These are phyloP conservation scores for Aspergillus olivimuriae DNA, from an alignment of 495 filamentous ascomycete genomes.

Conservation along the genomic window DNA sequence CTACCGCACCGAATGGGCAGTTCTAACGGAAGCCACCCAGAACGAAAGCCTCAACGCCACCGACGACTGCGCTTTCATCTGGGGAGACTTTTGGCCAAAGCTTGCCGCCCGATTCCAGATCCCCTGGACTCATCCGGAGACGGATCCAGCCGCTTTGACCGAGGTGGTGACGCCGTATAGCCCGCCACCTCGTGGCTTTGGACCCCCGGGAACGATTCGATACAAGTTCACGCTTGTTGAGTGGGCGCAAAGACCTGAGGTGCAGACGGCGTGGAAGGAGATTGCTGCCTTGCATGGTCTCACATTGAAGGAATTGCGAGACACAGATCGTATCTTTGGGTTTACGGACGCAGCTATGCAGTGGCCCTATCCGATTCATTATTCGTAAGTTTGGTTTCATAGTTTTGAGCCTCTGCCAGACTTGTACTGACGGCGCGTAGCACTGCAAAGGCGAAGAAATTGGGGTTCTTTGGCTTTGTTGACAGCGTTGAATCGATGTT, in stretches of 20 bases:
- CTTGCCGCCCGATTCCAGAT: constrained; percentile 39
- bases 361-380: background rate
- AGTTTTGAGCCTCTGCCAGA: background rate
- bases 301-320: background rate
- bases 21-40: constrained; percentile 25
- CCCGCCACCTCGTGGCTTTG: constrained; percentile 31
- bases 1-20: constrained; percentile 47
- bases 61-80: constrained; percentile 36
- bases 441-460: background rate
- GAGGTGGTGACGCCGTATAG: constrained; percentile 7
- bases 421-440: background rate
- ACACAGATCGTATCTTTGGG: background rate
- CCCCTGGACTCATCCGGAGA: constrained; percentile 18
- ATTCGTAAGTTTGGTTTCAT: background rate
- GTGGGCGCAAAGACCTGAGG: constrained; percentile 40
- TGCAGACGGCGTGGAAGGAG: constrained; percentile 37
- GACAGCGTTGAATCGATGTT: background rate
- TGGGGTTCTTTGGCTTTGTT: background rate
- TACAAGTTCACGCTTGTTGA: constrained; percentile 31
- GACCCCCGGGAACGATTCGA: constrained; percentile 25
- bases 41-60: constrained; percentile 42
- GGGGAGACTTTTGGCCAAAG: constrained; percentile 39
- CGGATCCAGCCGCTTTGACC: constrained; percentile 17
- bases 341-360: background rate
- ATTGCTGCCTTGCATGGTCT: background rate